Evolutionary conservation across 352 stramenopile genomes (phyloP).

Genomic region (Chrysophaeum taylorii): DNA sequence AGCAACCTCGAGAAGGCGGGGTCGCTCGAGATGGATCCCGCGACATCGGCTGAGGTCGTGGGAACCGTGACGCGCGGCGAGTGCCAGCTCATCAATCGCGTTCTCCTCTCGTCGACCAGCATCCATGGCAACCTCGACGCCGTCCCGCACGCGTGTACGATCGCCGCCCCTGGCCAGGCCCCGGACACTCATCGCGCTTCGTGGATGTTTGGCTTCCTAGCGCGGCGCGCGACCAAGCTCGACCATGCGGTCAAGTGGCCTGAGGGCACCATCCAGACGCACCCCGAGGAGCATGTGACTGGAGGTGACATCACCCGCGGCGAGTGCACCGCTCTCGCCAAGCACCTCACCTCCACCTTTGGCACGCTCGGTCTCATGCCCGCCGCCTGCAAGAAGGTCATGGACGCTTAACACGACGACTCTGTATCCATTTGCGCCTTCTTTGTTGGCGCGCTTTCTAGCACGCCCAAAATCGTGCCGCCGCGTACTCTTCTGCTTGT

Average conservation of each 20-base stretch:
- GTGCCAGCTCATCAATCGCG: conserved; percentile 9
- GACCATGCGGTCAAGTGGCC: neutral
- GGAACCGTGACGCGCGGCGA: neutral
- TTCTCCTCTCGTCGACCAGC: neutral
- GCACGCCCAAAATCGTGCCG: too few relatives aligned
- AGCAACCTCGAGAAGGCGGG: too few relatives aligned
- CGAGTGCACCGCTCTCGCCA: neutral
- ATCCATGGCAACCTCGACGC: conserved; percentile 5
- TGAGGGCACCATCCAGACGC: conserved; percentile 7
- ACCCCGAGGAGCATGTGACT: conserved; percentile 7
- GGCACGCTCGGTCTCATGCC: conserved; percentile 5
- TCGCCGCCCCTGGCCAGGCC: neutral
- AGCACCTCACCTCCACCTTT: conserved; percentile 1
- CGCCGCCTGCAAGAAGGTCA: neutral
- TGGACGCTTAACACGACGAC: too few relatives aligned
- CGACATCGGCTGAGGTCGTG: too few relatives aligned
- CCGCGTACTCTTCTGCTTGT: too few relatives aligned
- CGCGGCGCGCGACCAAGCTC: neutral
- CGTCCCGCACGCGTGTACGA: neutral
- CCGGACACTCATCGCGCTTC: neutral
- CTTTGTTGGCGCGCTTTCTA: too few relatives aligned
- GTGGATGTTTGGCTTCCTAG: neutral
- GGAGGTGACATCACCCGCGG: conserved; percentile 2
- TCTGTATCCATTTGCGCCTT: too few relatives aligned
- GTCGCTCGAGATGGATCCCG: too few relatives aligned